Evolutionary conservation across 495 filamentous ascomycete species (phyloP).

Genomic region (Podospora pseudocomata): DNA sequence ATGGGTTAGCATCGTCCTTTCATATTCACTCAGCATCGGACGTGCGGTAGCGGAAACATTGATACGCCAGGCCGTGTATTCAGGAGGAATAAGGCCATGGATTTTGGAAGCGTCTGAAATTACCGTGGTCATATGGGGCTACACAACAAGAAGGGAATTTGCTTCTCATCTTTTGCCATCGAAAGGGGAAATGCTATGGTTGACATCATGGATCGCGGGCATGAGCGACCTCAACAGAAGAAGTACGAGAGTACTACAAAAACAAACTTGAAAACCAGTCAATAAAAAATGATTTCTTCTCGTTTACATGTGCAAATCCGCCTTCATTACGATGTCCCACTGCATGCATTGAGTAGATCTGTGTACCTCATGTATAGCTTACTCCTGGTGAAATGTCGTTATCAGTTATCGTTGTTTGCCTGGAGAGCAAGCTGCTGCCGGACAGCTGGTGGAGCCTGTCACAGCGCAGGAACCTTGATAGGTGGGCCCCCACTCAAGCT

Average conservation of each 20-base stretch:
- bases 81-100: background rate
- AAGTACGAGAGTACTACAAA: background rate
- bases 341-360: background rate
- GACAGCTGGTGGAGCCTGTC: constrained; percentile 20
- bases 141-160: background rate
- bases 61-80: background rate
- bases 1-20: background rate
- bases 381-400: background rate
- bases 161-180: background rate
- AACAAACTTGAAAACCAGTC: background rate
- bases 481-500: constrained; percentile 17
- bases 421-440: background rate
- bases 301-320: background rate
- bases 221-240: background rate
- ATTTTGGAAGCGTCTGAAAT: background rate
- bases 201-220: background rate
- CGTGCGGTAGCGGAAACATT: background rate
- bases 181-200: background rate
- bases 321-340: background rate
- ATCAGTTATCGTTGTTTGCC: background rate
- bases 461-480: background rate
- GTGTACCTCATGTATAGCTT: background rate
- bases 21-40: background rate
- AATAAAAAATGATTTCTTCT: background rate
- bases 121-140: background rate